Base-by-base conservation (phyloP, 139 green algal genomes). In the Coelastrella sp. region DNA sequence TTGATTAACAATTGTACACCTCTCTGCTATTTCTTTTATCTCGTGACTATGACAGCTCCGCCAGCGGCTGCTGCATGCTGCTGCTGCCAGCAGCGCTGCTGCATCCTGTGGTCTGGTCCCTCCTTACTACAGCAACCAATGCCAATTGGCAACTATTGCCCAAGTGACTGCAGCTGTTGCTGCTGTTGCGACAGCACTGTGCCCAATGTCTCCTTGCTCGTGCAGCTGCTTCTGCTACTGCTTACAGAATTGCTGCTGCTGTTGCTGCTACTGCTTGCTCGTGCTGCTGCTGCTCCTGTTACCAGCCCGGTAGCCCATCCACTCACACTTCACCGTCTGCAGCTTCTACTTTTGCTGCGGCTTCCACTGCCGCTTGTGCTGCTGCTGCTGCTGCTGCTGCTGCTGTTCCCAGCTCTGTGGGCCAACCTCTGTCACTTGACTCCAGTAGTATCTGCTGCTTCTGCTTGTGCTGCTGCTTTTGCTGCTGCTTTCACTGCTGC, bases 361-460 rank as follows among this genome's bases (percentile, higher is more conserved):
- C 19, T 84, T 17, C 49, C 24, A 11, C 68, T 76, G 19, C 68
- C 10, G 68, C 19, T 17, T 17, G 12, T 19, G 58, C 74, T 20
- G 27, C 25, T 60, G 74, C 74, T 59, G 74, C 4, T 9, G 25
- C 74, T 20, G 10, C 20, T 9, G 56, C 72, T 78, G 72, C 4
- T 73, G 1, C 65, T 17, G 4, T 60, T 24, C n/a, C 25, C 14
- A 73, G 65, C 14, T 1, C 65, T 73, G 65, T 73, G 65, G 65
- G 14, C 65, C 14, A 22, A 61, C 20, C 20, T 4, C 82, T 12
- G 93, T 89, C 4, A 98, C 83, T 84, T 98, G 96, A n/a, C n/a
- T n/a, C n/a, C n/a, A n/a, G n/a, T n/a, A 9, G 89, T 87, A 27
- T 98, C 84, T 35, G 97, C 96, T 19, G 96, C 96, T n/a, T 96